A percentile compares a stretch with the other conserved stretches of the same genome.
Conservation (phyloP, 1,139 yeast genomes). For the Ogataea hybrid region DNA sequence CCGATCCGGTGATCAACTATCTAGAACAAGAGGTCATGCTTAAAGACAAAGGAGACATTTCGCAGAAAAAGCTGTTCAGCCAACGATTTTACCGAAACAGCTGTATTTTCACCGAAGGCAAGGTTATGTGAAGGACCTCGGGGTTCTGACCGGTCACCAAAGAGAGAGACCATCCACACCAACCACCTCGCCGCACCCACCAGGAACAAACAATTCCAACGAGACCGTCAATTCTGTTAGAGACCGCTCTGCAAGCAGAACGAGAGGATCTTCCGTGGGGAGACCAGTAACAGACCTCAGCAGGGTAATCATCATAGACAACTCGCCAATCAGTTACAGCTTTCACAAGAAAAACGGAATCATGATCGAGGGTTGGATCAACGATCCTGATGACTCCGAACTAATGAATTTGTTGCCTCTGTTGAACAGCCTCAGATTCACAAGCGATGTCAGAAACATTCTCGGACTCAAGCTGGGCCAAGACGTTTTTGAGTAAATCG, state of each 20-base stretch:
- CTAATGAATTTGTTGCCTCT: slow-evolving; percentile 78
- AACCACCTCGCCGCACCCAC: slow-evolving; percentile 13
- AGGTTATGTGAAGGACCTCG: slow-evolving; percentile 86
- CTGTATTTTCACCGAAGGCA: slow-evolving; percentile 72
- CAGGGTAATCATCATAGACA: slow-evolving; percentile 79
- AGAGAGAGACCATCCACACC: slow-evolving; percentile 13
- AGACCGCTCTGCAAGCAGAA: slow-evolving; percentile 18
- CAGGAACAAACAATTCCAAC: slow-evolving; percentile 7
- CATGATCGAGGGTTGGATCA: slow-evolving; percentile 96
- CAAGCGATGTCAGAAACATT: slow-evolving; percentile 84
- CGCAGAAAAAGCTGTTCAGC: slow-evolving; percentile 38
- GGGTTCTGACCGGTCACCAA: slow-evolving; percentile 32
- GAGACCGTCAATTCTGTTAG: slow-evolving; percentile 33
- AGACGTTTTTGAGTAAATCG: slow-evolving; percentile 49
- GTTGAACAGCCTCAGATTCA: slow-evolving; percentile 71
- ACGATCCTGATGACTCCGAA: slow-evolving; percentile 87
- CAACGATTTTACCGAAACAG: slow-evolving; percentile 75
- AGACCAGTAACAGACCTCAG: slow-evolving; percentile 48
- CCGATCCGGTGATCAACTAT: slow-evolving; percentile 96
- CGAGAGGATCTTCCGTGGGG: slow-evolving; percentile 19
- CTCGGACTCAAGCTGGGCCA: slow-evolving; percentile 80
- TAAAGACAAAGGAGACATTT: slow-evolving; percentile 20
- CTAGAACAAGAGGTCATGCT: slow-evolving; percentile 49
- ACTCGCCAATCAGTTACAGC: slow-evolving; percentile 87
- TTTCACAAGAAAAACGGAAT: slow-evolving; percentile 85